Evolutionary conservation across 1,284 basidiomycete genomes (phyloP).

Genomic region (Puccinia polysora): DNA sequence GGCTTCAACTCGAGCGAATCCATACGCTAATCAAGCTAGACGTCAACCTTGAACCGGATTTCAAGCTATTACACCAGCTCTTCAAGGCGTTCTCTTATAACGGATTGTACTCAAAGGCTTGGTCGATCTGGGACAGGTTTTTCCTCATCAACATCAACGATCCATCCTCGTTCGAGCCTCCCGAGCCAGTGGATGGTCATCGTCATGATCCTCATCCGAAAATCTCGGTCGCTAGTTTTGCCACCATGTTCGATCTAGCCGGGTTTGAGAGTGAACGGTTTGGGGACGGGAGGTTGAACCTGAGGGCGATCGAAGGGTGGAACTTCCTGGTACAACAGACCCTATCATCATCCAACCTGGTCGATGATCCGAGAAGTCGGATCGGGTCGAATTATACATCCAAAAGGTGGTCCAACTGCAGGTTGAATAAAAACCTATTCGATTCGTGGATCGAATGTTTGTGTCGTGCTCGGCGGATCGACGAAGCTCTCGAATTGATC

Average conservation of each 20-base stretch:
- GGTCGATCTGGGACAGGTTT: conserved; percentile 70
- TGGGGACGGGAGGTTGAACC: conserved; percentile 46
- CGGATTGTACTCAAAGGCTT: conserved; percentile 66
- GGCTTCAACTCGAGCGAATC: conserved; percentile 60
- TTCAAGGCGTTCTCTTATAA: conserved; percentile 83
- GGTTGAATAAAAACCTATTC: conserved; percentile 61
- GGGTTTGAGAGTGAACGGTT: conserved; percentile 59
- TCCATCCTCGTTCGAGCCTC: conserved; percentile 54
- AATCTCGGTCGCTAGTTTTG: conserved; percentile 66
- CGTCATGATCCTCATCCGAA: conserved; percentile 6
- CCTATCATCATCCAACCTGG: conserved; percentile 51
- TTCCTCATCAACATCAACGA: too few species aligned
- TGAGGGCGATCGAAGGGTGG: not conserved
- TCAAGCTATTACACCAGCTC: conserved; percentile 73
- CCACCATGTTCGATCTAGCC: conserved; percentile 78
- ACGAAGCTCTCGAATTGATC: conserved; percentile 66
- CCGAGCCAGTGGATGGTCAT: not conserved
- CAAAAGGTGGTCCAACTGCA: conserved; percentile 54
- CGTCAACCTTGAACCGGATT: conserved; percentile 67
- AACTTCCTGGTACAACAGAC: not conserved
- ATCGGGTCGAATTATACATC: conserved; percentile 57
- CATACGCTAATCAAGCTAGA: conserved; percentile 77
- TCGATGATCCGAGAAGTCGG: conserved; percentile 60
- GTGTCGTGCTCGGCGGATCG: conserved; percentile 64
- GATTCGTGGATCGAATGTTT: conserved; percentile 79